These are phyloP conservation scores for Strobilomyces echinocephalus DNA, from an alignment of 768 basidiomycete genomes.

Conservation along the genomic window DNA sequence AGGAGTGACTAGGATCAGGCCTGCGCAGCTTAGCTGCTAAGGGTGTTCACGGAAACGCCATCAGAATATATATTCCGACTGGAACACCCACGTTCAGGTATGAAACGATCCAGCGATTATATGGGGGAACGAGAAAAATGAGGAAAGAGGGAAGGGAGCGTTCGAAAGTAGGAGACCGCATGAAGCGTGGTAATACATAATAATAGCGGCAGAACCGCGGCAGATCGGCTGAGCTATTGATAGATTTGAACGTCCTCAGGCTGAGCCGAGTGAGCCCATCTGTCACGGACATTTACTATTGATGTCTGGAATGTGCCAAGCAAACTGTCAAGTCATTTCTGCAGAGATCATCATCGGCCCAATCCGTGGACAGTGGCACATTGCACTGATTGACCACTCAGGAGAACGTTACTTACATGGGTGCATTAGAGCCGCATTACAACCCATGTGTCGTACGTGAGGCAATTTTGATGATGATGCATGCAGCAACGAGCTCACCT, in stretches of 20 bases:
- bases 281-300: background rate
- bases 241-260: background rate
- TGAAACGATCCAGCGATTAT: constrained; percentile 2
- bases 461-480: too few relatives aligned
- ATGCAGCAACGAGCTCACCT: too few relatives aligned
- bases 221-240: background rate
- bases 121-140: background rate
- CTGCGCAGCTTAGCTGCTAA: background rate
- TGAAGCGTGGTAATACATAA: background rate
- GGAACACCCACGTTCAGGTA: background rate
- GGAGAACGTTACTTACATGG: too few relatives aligned
- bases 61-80: constrained; percentile 7
- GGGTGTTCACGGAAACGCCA: background rate
- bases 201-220: background rate
- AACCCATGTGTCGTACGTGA: too few relatives aligned
- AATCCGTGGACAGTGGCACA: too few relatives aligned
- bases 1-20: background rate
- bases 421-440: too few relatives aligned
- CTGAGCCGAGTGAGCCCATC: too few relatives aligned
- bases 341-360: too few relatives aligned
- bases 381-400: too few relatives aligned
- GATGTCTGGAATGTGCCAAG: background rate
- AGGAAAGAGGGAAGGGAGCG: background rate
- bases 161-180: background rate
- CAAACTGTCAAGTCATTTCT: background rate